Conservation (phyloP, 371 early-diverging fungal species). For the Amoeboaphelidium protococcarum region DNA sequence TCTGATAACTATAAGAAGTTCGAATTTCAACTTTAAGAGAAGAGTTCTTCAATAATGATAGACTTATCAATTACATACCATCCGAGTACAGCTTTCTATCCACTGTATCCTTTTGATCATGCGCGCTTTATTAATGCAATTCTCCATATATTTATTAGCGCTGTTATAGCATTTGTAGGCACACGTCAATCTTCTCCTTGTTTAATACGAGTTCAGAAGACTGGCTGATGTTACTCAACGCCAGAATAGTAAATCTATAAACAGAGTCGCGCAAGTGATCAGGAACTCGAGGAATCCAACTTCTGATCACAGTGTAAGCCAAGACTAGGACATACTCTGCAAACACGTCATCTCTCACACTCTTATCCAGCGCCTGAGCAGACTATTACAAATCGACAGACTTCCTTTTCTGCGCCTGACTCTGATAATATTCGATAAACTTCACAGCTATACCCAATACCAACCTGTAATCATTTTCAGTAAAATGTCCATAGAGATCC, state of each 20-base stretch:
- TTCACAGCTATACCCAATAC: conserved; percentile 78
- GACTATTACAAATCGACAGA: conserved; percentile 4
- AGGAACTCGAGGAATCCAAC: conserved; percentile 3
- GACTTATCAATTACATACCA: too few species aligned
- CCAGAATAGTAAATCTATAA: background rate
- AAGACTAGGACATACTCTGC: background rate
- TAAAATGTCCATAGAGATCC: conserved; percentile 47
- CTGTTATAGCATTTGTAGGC: too few species aligned
- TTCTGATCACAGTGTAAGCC: conserved; percentile 9
- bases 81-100: too few species aligned
- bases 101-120: too few species aligned
- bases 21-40: background rate
- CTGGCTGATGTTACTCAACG: too few species aligned
- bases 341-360: conserved; percentile 6
- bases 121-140: too few species aligned
- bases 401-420: conserved; percentile 11
- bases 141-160: too few species aligned
- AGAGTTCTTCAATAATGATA: too few species aligned
- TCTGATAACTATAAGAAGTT: background rate
- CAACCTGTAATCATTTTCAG: conserved; percentile 45
- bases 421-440: conserved; percentile 46
- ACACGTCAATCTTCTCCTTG: too few species aligned
- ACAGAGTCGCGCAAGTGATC: background rate
- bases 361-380: conserved; percentile 6
- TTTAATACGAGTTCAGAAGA: too few species aligned